phyloP scores from a whole-genome alignment of 805 yeast species.

The Tetrapisispora iriomotensis region DNA sequence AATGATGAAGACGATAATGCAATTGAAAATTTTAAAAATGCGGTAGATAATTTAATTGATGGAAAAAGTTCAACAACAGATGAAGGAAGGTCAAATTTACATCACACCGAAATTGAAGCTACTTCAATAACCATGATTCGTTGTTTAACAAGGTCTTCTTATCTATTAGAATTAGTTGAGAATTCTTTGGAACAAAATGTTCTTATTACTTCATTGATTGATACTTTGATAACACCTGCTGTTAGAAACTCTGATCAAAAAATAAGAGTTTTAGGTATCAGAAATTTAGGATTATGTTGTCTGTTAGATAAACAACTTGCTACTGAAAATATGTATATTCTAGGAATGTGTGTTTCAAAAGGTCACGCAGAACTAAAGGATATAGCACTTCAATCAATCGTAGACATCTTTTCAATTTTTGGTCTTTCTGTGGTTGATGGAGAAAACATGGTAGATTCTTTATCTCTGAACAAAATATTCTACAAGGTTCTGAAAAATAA shows the following conservation, averaged over 20 bases:
- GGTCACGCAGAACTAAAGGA: constrained; percentile 55
- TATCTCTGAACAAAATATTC: constrained; percentile 58
- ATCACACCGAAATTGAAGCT: constrained; percentile 28
- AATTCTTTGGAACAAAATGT: constrained; percentile 56
- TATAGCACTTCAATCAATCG: constrained; percentile 57
- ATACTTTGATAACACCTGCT: constrained; percentile 72
- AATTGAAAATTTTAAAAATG: constrained; percentile 40
- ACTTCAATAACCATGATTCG: constrained; percentile 41
- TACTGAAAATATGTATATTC: constrained; percentile 48
- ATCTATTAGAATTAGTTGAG: constrained; percentile 56
- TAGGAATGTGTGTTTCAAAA: constrained; percentile 60
- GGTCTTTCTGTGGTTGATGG: constrained; percentile 61
- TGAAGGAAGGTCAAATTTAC: constrained; percentile 9
- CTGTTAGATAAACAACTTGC: constrained; percentile 61
- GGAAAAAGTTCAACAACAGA: constrained; percentile 16
- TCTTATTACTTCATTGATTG: constrained; percentile 58
- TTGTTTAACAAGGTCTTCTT: constrained; percentile 59
- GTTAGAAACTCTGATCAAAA: constrained; percentile 47
- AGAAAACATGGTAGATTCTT: constrained; percentile 52
- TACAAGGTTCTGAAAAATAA: constrained; percentile 52
- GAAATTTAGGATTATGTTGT: constrained; percentile 72
- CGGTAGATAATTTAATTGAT: constrained; percentile 31
- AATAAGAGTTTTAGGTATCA: constrained; percentile 56
- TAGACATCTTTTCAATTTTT: constrained; percentile 70
- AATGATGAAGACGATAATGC: constrained; percentile 16